A percentile compares a stretch with the other conserved stretches of the same genome.
These are phyloP conservation scores for Ogataea pilisensis DNA, from an alignment of 805 yeast species.

Conservation along the genomic window DNA sequence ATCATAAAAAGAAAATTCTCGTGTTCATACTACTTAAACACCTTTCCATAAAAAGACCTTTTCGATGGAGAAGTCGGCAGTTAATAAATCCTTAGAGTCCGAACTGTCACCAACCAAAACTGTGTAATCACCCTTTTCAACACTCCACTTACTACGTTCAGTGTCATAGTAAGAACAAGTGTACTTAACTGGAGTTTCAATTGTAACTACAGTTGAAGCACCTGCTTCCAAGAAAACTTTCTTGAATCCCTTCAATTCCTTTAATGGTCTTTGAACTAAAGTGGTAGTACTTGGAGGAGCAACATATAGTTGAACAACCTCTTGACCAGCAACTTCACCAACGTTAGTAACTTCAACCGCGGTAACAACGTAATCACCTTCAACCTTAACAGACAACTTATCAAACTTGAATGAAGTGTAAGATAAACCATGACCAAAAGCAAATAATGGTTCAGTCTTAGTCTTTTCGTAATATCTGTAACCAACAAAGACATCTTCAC, in stretches of 20 bases:
- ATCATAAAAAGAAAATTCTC: too few relatives aligned
- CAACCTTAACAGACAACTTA: conserved; percentile 29
- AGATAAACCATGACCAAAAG: conserved; percentile 43
- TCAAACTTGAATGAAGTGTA: conserved; percentile 35
- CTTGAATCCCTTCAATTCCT: conserved; percentile 54
- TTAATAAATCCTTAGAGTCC: conserved; percentile 5
- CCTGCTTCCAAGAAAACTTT: conserved; percentile 31
- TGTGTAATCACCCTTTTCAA: conserved; percentile 48
- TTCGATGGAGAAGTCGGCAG: conserved; percentile 2
- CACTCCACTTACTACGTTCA: conserved; percentile 44
- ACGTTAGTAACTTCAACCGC: conserved; percentile 41
- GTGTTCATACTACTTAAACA: conserved; percentile 4
- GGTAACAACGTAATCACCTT: conserved; percentile 16
- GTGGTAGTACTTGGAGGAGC: conserved; percentile 31
- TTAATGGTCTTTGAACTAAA: conserved; percentile 44
- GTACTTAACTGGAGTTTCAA: conserved; percentile 41
- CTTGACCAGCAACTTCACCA: conserved; percentile 45
- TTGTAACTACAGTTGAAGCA: conserved; percentile 33
- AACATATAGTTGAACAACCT: conserved; percentile 52
- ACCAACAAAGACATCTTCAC: conserved; percentile 44
- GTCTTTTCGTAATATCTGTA: conserved; percentile 40
- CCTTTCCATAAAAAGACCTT: conserved; percentile 12
- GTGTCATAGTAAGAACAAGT: conserved; percentile 54
- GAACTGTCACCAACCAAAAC: conserved; percentile 42
- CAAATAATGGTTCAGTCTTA: conserved; percentile 34